Conservation (phyloP, 1,284 basidiomycete species). For the Cronartium quercuum region DNA sequence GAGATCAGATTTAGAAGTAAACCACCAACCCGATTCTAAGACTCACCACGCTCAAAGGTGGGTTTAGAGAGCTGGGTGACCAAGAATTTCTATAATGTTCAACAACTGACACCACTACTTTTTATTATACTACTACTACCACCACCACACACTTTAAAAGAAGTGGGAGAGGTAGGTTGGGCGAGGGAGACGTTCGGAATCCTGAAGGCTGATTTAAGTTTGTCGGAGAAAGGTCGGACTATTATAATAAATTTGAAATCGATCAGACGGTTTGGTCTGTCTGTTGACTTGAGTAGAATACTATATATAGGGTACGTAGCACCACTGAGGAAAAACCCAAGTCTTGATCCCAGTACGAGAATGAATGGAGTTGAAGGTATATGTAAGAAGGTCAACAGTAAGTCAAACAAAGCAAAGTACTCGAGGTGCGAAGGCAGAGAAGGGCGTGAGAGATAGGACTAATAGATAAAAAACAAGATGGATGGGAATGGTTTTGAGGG, state of each 20-base stretch:
- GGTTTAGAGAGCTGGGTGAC: not conserved
- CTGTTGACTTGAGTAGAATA: too few relatives aligned
- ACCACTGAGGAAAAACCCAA: too few relatives aligned
- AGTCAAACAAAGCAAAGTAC: too few relatives aligned
- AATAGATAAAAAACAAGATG: too few relatives aligned
- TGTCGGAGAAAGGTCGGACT: not conserved
- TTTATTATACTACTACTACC: not conserved
- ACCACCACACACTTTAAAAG: not conserved
- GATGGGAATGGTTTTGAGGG: too few relatives aligned
- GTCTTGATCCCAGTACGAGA: too few relatives aligned
- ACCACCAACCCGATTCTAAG: not conserved
- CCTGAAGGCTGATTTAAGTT: not conserved
- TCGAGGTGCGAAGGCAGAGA: too few relatives aligned
- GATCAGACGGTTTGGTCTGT: too few relatives aligned
- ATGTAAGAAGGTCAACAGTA: too few relatives aligned
- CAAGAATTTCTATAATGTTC: not conserved
- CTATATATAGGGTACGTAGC: too few relatives aligned
- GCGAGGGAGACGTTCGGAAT: not conserved
- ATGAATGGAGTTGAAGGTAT: too few relatives aligned
- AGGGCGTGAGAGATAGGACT: too few relatives aligned
- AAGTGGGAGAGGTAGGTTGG: not conserved
- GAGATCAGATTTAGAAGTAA: not conserved
- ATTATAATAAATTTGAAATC: not conserved
- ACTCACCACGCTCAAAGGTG: not conserved
- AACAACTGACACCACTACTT: not conserved